Evolutionary conservation across 495 filamentous ascomycete species (phyloP), one percentile per base, ranked within the genome.

Genomic region (Penicillium pulvis): DNA sequence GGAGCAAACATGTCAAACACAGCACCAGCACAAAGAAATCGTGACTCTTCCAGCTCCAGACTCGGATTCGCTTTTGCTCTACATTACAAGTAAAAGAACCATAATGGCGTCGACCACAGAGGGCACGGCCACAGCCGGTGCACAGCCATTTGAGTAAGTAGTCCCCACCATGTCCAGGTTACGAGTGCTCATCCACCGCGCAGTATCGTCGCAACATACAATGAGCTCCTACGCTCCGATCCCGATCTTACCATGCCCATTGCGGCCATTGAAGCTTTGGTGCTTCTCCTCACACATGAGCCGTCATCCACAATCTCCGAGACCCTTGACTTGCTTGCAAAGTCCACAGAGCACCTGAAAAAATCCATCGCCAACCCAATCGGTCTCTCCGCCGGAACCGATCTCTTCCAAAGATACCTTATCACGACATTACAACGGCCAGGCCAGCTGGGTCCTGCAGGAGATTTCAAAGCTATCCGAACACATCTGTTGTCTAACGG

Each of bases 381-480:
- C 60, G 76, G 93, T 26, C 82, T 97, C 20, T 91, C 89, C 35
- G 94, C 95, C 50, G 94, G 94, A 63, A 96, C 93, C 63, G 93
- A 97, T 71, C 83, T 97, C 56, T 98, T 98, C 79, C 92, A 94
- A 71, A 87, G 92, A 66, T 98, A 93, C 74, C 84, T 98, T 47
- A 88, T 96, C 56, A 84, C 82, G 43, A 85, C 85, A 41, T 74
- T 89, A 63, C 83, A 87, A 65, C 71, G 82, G 19, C 83, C 83
- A 3, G 75, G 76, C 10, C 71, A 77, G 55, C 61, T 77, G 6
- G 82, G 82, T 6, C 79, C 81, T 6, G 81, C 79, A 5, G 81
- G 80, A 1, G 89, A 91, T 68, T 97, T 98, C 69, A 87, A 90
- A 42, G 83, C 87, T 31, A 89, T 95, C 31, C 83, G 91, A 53